Conservation (phyloP, 164 flowering plant species). For the Annona cherimola region DNA sequence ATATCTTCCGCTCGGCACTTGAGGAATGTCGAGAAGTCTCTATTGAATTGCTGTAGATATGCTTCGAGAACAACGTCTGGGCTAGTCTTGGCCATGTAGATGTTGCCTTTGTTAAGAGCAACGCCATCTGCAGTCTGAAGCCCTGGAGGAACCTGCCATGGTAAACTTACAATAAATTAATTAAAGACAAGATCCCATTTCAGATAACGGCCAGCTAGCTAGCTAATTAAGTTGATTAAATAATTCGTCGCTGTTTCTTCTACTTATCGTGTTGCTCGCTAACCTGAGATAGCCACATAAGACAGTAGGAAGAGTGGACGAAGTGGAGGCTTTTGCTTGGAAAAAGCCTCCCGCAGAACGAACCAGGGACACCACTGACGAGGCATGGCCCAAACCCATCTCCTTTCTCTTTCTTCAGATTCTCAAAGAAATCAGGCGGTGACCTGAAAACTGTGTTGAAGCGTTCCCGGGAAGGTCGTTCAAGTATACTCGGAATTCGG, state of each 20-base stretch:
- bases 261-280: no score
- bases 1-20: conserved; percentile 43
- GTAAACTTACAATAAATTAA: no score
- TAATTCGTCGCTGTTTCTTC: no score
- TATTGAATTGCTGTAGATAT: conserved; percentile 42
- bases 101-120: conserved; percentile 43
- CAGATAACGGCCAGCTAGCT: no score
- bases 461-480: conserved; percentile 54
- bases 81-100: conserved; percentile 40
- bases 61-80: conserved; percentile 34
- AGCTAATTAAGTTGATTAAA: no score
- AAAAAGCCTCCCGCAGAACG: conserved; percentile 57
- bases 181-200: no score
- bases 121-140: conserved; percentile 7
- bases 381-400: conserved; percentile 29
- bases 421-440: conserved; percentile 23
- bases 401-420: conserved; percentile 17
- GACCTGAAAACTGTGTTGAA: conserved; percentile 45
- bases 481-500: conserved; percentile 35
- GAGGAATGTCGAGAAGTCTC: conserved; percentile 42
- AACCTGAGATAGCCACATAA: conserved; percentile 57
- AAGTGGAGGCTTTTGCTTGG: conserved; percentile 39
- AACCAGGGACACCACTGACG: conserved; percentile 44
- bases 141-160: conserved; percentile 45
- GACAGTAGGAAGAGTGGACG: conserved; percentile 57